A percentile compares a stretch with the other conserved stretches of the same genome.
These are phyloP conservation scores for Lasiodiplodia theobromae DNA, from an alignment of 2,329 filamentous ascomycete genomes.

Conservation along the genomic window DNA sequence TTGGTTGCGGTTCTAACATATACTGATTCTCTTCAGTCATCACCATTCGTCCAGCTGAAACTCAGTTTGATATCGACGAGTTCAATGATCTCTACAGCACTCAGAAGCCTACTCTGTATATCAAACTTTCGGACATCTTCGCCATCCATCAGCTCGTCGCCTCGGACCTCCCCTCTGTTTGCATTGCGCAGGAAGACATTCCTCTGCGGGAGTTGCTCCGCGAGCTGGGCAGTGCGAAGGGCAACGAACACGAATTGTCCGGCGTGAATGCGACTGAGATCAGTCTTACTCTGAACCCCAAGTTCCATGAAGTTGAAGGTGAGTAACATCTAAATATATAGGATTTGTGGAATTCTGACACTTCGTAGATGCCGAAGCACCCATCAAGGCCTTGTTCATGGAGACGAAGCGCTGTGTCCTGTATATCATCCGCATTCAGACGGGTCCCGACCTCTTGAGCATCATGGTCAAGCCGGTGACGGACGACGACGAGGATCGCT, in stretches of 20 bases:
- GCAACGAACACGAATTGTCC: constrained; percentile 91
- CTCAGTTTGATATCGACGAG: constrained; percentile 96
- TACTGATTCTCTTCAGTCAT: constrained; percentile 66
- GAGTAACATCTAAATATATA: constrained; percentile 34
- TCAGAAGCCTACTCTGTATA: constrained; percentile 97
- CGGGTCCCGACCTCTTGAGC: constrained; percentile 88
- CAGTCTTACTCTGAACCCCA: constrained; percentile 86
- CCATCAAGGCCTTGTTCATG: constrained; percentile 92
- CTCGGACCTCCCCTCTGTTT: constrained; percentile 78
- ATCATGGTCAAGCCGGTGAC: constrained; percentile 91
- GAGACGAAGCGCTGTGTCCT: constrained; percentile 97
- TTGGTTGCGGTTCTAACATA: background rate
- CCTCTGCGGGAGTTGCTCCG: constrained; percentile 88
- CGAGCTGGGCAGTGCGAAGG: constrained; percentile 94
- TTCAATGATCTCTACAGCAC: constrained; percentile 98
- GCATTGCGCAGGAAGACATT: constrained; percentile 77
- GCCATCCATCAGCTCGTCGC: constrained; percentile 90
- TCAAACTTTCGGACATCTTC: constrained; percentile 98
- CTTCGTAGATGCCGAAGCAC: constrained; percentile 80
- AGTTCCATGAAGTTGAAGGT: constrained; percentile 83
- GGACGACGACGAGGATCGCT: constrained; percentile 87
- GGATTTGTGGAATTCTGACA: constrained; percentile 35
- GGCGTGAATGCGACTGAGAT: constrained; percentile 88
- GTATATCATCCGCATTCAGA: constrained; percentile 97
- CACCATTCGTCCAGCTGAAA: constrained; percentile 83